A percentile compares a stretch with the other conserved stretches of the same genome.
These are phyloP conservation scores for Naganishia friedmannii DNA, from an alignment of 768 basidiomycete species.

Conservation along the genomic window DNA sequence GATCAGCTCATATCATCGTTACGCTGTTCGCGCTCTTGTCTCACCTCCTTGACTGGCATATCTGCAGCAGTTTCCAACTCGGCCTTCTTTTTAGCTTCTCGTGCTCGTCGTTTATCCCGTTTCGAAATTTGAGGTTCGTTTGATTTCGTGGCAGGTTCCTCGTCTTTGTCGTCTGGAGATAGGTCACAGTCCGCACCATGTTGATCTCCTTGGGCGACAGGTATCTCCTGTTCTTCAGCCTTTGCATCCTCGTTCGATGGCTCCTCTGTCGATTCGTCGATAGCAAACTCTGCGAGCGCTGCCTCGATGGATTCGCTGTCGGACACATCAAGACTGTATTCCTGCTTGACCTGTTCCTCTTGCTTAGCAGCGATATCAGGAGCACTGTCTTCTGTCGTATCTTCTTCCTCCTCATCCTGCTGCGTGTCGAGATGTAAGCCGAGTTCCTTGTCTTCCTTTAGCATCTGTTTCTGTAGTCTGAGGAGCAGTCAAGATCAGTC, in stretches of 20 bases:
- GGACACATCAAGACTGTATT: neutral
- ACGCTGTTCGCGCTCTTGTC: neutral
- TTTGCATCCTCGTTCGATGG: neutral
- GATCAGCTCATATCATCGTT: neutral
- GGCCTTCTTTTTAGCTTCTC: slow-evolving; percentile 69
- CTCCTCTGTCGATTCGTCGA: neutral
- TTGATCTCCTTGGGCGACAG: slow-evolving; percentile 22
- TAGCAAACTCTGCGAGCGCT: slow-evolving; percentile 14
- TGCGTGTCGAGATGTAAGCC: slow-evolving; percentile 55
- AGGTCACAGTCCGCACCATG: slow-evolving; percentile 26
- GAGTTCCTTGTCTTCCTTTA: slow-evolving; percentile 67
- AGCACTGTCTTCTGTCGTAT: neutral
- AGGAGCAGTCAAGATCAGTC: neutral
- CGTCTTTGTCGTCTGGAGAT: slow-evolving; percentile 34
- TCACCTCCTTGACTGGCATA: slow-evolving; percentile 8
- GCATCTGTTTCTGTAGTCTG: slow-evolving; percentile 71
- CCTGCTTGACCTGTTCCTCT: slow-evolving; percentile 4
- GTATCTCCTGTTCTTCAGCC: slow-evolving; percentile 2
- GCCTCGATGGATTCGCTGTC: slow-evolving; percentile 27
- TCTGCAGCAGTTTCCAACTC: slow-evolving; percentile 46
- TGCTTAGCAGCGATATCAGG: neutral
- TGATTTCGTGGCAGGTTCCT: slow-evolving; percentile 28
- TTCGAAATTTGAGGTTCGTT: slow-evolving; percentile 59
- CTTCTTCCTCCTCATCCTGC: slow-evolving; percentile 37
- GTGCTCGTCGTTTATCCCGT: slow-evolving; percentile 73